Evolutionary conservation across 2,329 filamentous ascomycete genomes (phyloP), one percentile per base, ranked within the genome.

Genomic region (Fusarium clavum): DNA sequence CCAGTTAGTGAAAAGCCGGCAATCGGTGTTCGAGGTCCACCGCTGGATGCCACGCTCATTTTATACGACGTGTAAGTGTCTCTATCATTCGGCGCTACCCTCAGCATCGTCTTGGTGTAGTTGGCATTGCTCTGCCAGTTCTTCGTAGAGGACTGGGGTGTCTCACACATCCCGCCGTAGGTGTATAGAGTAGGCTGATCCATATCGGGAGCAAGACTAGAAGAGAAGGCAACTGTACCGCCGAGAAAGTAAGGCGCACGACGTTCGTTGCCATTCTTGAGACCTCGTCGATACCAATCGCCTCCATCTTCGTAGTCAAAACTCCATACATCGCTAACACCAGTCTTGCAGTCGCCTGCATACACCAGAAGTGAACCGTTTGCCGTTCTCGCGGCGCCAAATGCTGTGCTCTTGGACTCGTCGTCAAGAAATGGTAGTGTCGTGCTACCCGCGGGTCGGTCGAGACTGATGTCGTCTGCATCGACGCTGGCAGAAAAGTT

Each of bases 151-250:
- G 60, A 58, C n/a, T 79, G 77, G 10, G 78, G 77, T 5, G 72
- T 71, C 5, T 91, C 91, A 75, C 95, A 98, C 94, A 98, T 97
- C 72, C 95, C 95, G 38, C 94, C 95, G 79, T 97, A 98, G 9
- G 91, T 82, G 77, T 94, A 97, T 22, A 92, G 81, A 13, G 84
- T 84, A 0, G 88, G 86, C 45, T 84, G 80, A 12, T 86, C 85
- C 63, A 86, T 81, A 29, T 81, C 77, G 0, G 86, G 88, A 40
- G 84, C 84, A 48, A 88, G 81, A 38, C 84, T 86, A 32, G 84
- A 85, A 22, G 93, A 91, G 77, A 94, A 97, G 25, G 90, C 85
- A 55, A 96, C 83, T 16, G 88, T 81, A 13, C 81, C 81, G 14
- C 86, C 86, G 3, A 89, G 81, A 68, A 87, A 87, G 57, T 82